Evolutionary conservation across 1,284 basidiomycete species (phyloP), one percentile per base, ranked within the genome.

Genomic region (Puccinia triticina): DNA sequence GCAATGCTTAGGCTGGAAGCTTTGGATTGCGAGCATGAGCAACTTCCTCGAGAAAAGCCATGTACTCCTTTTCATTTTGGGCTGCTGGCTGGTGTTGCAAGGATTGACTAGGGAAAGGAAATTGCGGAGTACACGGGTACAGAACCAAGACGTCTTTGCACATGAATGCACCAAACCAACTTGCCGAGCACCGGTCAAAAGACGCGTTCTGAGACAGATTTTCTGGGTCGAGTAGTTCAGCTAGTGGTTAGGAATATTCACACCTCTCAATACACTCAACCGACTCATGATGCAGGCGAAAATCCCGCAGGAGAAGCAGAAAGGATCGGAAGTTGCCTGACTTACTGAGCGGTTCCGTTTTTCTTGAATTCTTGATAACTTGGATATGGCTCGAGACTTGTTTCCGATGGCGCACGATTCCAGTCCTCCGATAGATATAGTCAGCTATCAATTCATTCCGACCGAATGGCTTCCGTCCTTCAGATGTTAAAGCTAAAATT

Each of bases 381-480:
- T 87, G 87, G 37, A 87, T 87, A 71, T 87, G 87, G 82, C 86
- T 86, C 75, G 86, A 87, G 69, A 87, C 86, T 82, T 87, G 86
- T 83, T 87, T 87, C 48, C 86, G 84, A 40, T 85, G 85, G 48
- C 87, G 85, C 50, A 83, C 82, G 83, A 86, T 86, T 83, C 85
- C 87, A 5, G 89, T 89, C 81, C 88, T 87, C 55, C 89, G 86
- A 32, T 87, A 85, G 73, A 89, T 88, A 83, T 89, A 89, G 83
- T 88, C 87, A 37, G 88, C 88, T 84, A 89, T 89, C 66, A 89
- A 87, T 84, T 89, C 89, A 85, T 89, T 89, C n/a, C 89, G 87
- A 0, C 89, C 89, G 72, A 88, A 88, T 0, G 89, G 86, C 84
- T 89, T 89, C 8, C 40, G 55, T 61, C 88, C 88, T 81, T 88